Conservation (phyloP, 805 yeast genomes). For the Danielozyma ontarioensis region DNA sequence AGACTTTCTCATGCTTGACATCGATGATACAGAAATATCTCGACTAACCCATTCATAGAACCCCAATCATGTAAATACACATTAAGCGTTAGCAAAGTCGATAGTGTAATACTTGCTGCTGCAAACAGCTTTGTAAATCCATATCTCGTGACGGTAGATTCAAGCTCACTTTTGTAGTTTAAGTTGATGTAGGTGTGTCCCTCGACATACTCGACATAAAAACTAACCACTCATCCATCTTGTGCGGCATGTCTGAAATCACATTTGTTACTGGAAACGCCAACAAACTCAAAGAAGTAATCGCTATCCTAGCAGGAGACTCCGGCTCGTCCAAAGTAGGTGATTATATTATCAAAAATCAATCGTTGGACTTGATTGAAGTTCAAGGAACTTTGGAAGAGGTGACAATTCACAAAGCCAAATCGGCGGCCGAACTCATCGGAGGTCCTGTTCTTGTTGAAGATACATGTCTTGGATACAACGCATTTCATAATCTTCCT, state of each 20-base stretch:
- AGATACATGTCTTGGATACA: constrained; percentile 86
- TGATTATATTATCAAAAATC: constrained; percentile 49
- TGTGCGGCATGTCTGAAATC: constrained; percentile 29
- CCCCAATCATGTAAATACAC: too few species aligned
- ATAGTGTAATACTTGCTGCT: too few species aligned
- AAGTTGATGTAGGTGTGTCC: too few species aligned
- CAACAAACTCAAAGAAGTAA: constrained; percentile 82
- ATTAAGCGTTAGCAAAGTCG: too few species aligned
- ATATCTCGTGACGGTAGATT: too few species aligned
- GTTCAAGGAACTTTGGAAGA: constrained; percentile 83
- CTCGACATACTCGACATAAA: too few species aligned
- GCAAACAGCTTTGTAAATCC: too few species aligned
- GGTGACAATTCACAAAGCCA: constrained; percentile 76
- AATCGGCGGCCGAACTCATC: constrained; percentile 58
- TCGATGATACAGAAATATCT: too few species aligned
- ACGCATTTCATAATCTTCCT: constrained; percentile 75
- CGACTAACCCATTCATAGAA: too few species aligned
- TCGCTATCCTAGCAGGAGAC: constrained; percentile 57
- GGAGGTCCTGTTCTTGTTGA: constrained; percentile 88
- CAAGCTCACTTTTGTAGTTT: too few species aligned
- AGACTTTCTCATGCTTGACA: too few species aligned
- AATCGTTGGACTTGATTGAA: constrained; percentile 78
- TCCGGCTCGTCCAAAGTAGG: constrained; percentile 35
- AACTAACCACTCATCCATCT: not conserved
- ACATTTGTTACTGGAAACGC: constrained; percentile 85